Percentiles rank a stretch among this genome's conserved stretches.
Evolutionary conservation across 768 basidiomycete species (phyloP).

Genomic region (Sarcodon aspratus): DNA sequence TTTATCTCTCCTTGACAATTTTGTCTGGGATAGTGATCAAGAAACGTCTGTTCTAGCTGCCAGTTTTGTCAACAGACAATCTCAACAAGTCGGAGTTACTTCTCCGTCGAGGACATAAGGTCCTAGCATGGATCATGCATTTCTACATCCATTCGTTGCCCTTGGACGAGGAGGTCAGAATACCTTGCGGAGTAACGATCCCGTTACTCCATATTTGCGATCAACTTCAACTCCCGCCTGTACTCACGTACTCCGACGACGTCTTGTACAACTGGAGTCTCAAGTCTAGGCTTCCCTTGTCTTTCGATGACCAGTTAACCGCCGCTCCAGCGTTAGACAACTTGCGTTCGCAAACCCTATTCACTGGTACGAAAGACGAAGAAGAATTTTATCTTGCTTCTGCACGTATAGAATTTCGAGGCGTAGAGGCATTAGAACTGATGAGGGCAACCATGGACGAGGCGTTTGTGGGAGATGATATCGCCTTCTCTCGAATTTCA

Average conservation of each 20-base stretch:
- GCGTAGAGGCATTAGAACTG: conserved; percentile 73
- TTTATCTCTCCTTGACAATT: background rate
- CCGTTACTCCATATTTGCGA: conserved; percentile 65
- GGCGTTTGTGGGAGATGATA: conserved; percentile 56
- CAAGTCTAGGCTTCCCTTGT: conserved; percentile 5
- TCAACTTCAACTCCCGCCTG: conserved; percentile 70
- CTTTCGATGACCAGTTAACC: background rate
- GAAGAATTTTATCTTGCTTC: conserved; percentile 83
- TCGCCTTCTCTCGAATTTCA: conserved; percentile 37
- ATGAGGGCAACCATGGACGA: conserved; percentile 87
- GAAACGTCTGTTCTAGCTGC: conserved; percentile 22
- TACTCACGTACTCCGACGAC: conserved; percentile 85
- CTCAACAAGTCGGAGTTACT: conserved; percentile 29
- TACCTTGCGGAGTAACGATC: conserved; percentile 61
- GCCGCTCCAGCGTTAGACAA: conserved; percentile 37
- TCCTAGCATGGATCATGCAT: conserved; percentile 43
- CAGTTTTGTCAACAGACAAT: conserved; percentile 22
- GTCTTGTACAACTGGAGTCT: conserved; percentile 79
- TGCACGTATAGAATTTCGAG: conserved; percentile 76
- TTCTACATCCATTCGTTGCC: conserved; percentile 41
- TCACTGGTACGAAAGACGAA: conserved; percentile 75
- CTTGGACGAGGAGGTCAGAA: conserved; percentile 25
- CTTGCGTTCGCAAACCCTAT: conserved; percentile 52
- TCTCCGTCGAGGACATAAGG: conserved; percentile 43
- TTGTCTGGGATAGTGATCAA: background rate